phyloP scores from a whole-genome alignment of 2,329 filamentous ascomycete species.

The Cucurbitaria berberidis region DNA sequence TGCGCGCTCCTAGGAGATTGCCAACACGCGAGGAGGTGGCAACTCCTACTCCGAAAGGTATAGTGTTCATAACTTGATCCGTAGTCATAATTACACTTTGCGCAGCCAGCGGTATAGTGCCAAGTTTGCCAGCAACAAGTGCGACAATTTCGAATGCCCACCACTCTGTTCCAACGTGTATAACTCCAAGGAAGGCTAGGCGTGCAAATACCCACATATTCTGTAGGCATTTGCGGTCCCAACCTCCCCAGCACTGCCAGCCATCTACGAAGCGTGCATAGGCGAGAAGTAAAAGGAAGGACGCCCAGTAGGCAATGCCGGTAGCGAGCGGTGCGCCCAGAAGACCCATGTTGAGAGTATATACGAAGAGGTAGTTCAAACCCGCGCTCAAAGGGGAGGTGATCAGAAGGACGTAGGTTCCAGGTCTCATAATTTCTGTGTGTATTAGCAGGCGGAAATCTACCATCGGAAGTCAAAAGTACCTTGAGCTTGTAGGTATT shows the following conservation, averaged over 20 bases:
- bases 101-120: slow-evolving; percentile 77
- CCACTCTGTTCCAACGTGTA: slow-evolving; percentile 91
- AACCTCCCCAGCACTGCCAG: slow-evolving; percentile 80
- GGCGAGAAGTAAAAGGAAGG: slow-evolving; percentile 75
- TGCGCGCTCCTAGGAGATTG: slow-evolving; percentile 75
- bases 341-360: slow-evolving; percentile 72
- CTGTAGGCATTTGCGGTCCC: slow-evolving; percentile 66
- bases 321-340: slow-evolving; percentile 83
- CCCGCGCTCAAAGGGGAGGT: slow-evolving; percentile 65
- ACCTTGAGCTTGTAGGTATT: slow-evolving; percentile 65
- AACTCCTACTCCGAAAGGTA: slow-evolving; percentile 86
- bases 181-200: slow-evolving; percentile 75
- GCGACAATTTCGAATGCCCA: slow-evolving; percentile 94
- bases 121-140: slow-evolving; percentile 78
- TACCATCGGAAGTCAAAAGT: slow-evolving; percentile 3
- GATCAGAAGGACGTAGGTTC: slow-evolving; percentile 67
- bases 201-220: slow-evolving; percentile 75
- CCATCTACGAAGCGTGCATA: slow-evolving; percentile 76
- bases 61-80: slow-evolving; percentile 82
- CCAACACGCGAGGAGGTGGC: slow-evolving; percentile 79
- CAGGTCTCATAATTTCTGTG: slow-evolving; percentile 66
- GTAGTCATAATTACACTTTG: slow-evolving; percentile 91
- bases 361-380: slow-evolving; percentile 72
- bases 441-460: slow-evolving; percentile 11
- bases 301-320: slow-evolving; percentile 84